Percentiles rank a stretch among this genome's conserved stretches.
Conservation (phyloP, 257 asterid genomes). For the Voacanga thouarsii region DNA sequence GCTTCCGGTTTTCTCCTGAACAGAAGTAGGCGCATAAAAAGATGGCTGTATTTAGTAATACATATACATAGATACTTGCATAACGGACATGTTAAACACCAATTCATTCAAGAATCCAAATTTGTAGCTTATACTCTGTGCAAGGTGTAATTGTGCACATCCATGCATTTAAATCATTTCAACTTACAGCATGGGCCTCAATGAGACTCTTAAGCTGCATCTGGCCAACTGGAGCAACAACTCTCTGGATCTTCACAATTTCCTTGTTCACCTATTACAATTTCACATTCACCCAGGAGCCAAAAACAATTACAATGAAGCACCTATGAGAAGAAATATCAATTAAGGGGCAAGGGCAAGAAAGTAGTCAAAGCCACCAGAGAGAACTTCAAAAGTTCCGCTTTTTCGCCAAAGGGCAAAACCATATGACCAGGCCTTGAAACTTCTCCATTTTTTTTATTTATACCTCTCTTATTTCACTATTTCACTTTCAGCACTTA, state of each 20-base stretch:
- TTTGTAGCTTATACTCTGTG: background rate
- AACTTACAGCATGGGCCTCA: conserved; percentile 90
- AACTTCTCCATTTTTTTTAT: background rate
- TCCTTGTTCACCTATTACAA: conserved; percentile 82
- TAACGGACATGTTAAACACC: background rate
- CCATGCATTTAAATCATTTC: background rate
- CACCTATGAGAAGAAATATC: background rate
- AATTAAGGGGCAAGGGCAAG: background rate
- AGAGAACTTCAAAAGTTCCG: background rate
- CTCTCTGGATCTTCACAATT: conserved; percentile 98
- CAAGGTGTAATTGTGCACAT: background rate
- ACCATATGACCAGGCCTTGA: background rate
- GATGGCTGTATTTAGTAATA: background rate
- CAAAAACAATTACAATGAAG: background rate
- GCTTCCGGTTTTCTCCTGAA: conserved; percentile 92
- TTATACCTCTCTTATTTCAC: background rate
- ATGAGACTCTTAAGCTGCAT: conserved; percentile 92
- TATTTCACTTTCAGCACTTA: background rate
- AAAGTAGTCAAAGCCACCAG: background rate
- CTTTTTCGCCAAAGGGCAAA: background rate
- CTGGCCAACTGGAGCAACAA: conserved; percentile 91
- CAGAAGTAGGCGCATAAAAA: background rate
- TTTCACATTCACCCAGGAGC: background rate
- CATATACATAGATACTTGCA: too few species aligned
- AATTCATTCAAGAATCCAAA: background rate